A percentile compares a stretch with the other conserved stretches of the same genome.
Conservation (phyloP, 2,329 filamentous ascomycete genomes). For the Corinectria fuckeliana region DNA sequence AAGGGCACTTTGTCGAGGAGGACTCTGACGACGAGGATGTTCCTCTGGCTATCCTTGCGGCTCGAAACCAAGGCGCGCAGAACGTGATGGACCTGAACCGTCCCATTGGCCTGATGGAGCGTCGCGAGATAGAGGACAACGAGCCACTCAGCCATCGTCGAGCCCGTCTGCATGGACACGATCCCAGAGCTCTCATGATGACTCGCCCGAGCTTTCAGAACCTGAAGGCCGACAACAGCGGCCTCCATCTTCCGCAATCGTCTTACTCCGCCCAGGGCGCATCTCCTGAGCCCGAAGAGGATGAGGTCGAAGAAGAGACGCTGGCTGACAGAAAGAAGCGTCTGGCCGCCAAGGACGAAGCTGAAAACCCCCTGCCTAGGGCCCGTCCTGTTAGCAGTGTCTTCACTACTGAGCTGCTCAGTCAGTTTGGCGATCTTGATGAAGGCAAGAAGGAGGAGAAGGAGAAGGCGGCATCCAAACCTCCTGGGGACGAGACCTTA, state of each 20-base stretch:
- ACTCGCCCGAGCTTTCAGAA: slow-evolving; percentile 54
- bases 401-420: slow-evolving; percentile 74
- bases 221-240: slow-evolving; percentile 42
- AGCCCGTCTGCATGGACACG: slow-evolving; percentile 73
- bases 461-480: slow-evolving; percentile 50
- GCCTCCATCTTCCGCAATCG: slow-evolving; percentile 24
- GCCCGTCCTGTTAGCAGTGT: slow-evolving; percentile 67
- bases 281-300: slow-evolving; percentile 57
- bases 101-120: slow-evolving; percentile 78
- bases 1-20: slow-evolving; percentile 51
- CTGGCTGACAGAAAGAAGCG: slow-evolving; percentile 70
- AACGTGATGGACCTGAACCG: slow-evolving; percentile 63
- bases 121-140: slow-evolving; percentile 86
- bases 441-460: slow-evolving; percentile 49
- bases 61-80: slow-evolving; percentile 60
- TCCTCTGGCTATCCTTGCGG: slow-evolving; percentile 80
- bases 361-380: slow-evolving; percentile 53
- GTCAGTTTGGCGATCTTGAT: slow-evolving; percentile 63
- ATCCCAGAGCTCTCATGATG: slow-evolving; percentile 50
- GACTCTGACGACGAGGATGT: slow-evolving; percentile 80
- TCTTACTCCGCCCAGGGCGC: slow-evolving; percentile 34
- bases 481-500: slow-evolving; percentile 73
- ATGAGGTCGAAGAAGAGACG: slow-evolving; percentile 67
- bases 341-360: slow-evolving; percentile 64
- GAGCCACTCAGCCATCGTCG: slow-evolving; percentile 84